These are phyloP conservation scores for Adiantum capillusveneris DNA, from an alignment of 75 land plant genomes.

Conservation along the genomic window DNA sequence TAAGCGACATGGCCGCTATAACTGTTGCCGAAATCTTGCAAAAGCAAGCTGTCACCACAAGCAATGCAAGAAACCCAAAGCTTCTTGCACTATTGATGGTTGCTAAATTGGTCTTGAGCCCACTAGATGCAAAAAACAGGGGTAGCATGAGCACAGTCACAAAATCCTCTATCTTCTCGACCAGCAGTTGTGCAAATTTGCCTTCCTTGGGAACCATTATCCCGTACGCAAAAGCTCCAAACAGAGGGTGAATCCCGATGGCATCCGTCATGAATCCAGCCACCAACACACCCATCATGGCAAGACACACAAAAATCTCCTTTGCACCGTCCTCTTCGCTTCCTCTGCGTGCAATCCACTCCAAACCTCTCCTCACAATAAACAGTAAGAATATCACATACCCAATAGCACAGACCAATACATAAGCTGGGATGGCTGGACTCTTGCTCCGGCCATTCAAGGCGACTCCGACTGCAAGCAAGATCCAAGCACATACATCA, in stretches of 20 bases:
- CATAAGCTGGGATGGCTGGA: conserved; percentile 22
- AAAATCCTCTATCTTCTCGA: conserved; percentile 45
- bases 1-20: conserved; percentile 12
- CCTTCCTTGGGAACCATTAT: conserved; percentile 42
- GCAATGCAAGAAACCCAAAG: conserved; percentile 6
- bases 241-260: conserved; percentile 23
- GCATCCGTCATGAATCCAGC: conserved; percentile 30
- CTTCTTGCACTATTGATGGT: not conserved
- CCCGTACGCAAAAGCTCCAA: conserved; percentile 49
- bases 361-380: conserved; percentile 11
- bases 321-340: conserved; percentile 16
- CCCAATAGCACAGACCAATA: conserved; percentile 19
- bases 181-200: conserved; percentile 24
- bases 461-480: conserved; percentile 52
- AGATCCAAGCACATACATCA: conserved; percentile 53
- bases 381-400: conserved; percentile 12
- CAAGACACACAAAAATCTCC: conserved; percentile 20
- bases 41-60: conserved; percentile 17
- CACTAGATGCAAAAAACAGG: conserved; percentile 27
- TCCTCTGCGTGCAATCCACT: conserved; percentile 11
- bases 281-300: conserved; percentile 22
- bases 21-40: conserved; percentile 38
- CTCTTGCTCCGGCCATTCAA: conserved; percentile 26
- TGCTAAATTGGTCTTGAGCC: conserved; percentile 25
- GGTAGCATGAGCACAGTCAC: conserved; percentile 43